Evolutionary conservation across 805 yeast genomes (phyloP).

Genomic region (Saccharomycodes ludwigii): DNA sequence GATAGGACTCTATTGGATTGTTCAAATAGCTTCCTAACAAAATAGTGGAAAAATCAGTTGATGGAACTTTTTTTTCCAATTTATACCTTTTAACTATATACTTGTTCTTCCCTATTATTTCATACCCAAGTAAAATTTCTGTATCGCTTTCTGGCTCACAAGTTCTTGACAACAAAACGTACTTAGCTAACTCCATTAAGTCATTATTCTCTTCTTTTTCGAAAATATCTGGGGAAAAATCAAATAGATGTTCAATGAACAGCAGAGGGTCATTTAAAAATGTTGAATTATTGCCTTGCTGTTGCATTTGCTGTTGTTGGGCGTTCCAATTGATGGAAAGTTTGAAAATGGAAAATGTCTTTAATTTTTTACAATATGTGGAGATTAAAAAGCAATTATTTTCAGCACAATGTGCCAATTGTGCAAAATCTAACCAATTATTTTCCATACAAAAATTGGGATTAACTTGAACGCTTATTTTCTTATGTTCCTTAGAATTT

Average conservation of each 20-base stretch:
- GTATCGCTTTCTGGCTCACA: slow-evolving; percentile 18
- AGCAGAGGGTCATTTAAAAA: slow-evolving; percentile 21
- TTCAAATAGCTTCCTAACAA: slow-evolving; percentile 9
- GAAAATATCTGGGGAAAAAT: slow-evolving; percentile 13
- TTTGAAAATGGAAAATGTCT: slow-evolving; percentile 19
- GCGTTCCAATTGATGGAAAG: slow-evolving; percentile 22
- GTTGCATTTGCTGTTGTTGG: slow-evolving; percentile 4
- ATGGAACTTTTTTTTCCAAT: slow-evolving; percentile 12
- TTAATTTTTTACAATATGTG: slow-evolving; percentile 16
- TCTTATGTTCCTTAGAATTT: slow-evolving; percentile 25
- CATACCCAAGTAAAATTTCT: slow-evolving; percentile 18
- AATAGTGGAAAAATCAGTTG: slow-evolving; percentile 12
- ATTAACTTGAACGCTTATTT: slow-evolving; percentile 20
- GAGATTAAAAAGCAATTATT: slow-evolving; percentile 21
- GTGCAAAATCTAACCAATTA: slow-evolving; percentile 22
- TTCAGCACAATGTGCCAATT: slow-evolving; percentile 22
- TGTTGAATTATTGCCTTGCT: slow-evolving; percentile 13
- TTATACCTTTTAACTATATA: slow-evolving; percentile 17
- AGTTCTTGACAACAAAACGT: slow-evolving; percentile 18
- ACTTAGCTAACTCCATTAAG: slow-evolving; percentile 12
- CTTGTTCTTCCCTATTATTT: slow-evolving; percentile 12
- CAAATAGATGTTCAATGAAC: slow-evolving; percentile 15
- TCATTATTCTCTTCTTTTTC: slow-evolving; percentile 16
- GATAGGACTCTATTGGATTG: slow-evolving; percentile 6
- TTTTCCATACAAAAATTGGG: slow-evolving; percentile 15